Evolutionary conservation across 768 basidiomycete genomes (phyloP), one percentile per base, ranked within the genome.

Genomic region (Pisolithus sp.): DNA sequence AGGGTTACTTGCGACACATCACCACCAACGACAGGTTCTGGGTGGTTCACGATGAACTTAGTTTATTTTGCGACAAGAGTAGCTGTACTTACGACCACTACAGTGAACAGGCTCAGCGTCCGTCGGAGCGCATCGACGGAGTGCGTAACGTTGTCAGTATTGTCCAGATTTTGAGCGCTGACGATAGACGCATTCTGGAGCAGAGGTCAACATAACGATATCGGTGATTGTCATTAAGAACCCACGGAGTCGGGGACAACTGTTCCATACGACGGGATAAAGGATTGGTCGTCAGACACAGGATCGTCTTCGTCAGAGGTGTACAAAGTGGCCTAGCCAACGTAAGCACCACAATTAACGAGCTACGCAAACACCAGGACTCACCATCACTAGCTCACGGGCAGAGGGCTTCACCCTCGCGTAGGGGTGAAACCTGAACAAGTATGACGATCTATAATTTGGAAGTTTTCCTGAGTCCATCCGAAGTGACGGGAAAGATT

Each of bases 401-500:
- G 46, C 40, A 26, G 49, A 47, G 3, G 24, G 53, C 20, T 44
- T 40, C 5, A 51, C 49, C 15, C 56, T 53, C 12, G 53, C 46
- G 38, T 57, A 54, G 8, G 56, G 56, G 15, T 57, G 53, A 28
- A 45, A 57, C 9, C 56, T 42, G 7, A 55, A 41, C 37, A 57
- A 36, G 23, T 57, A 37, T 3, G 53, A 57, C 2, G 50, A 45
- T 12, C 53, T 45, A 38, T 57, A 57, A 21, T 39, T 51, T 3
- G 53, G 56, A 9, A 57, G 40, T 2, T 49, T 52, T 36, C 45
- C 24, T 8, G 41, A 24, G 26, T 44, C 39, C 18, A 20, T 55
- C 12, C 30, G 28, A 15, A 23, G 10, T 9, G 30, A 17, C 34
- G 26, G 44, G 31, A n/a, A 37, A 20, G 51, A 9, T 2, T 26